A percentile compares a stretch with the other conserved stretches of the same genome.
These are phyloP conservation scores for Beta corolliflora DNA, from an alignment of 179 eudicot species.

Conservation along the genomic window DNA sequence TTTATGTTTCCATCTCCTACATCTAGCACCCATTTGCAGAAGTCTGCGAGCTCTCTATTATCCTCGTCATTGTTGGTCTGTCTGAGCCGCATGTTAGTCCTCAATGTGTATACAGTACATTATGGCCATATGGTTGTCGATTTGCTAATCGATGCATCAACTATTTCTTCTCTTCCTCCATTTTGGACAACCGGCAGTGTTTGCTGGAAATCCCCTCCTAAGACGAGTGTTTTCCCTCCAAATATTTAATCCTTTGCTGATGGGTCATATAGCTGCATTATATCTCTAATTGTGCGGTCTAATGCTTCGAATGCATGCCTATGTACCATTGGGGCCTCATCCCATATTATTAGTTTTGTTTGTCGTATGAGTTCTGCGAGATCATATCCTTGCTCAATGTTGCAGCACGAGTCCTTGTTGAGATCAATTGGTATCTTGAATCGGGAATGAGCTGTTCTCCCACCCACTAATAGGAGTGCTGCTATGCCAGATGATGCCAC, in stretches of 20 bases:
- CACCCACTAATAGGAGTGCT: background rate
- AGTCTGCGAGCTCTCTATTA: background rate
- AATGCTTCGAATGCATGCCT: background rate
- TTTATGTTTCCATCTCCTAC: background rate
- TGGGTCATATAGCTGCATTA: background rate
- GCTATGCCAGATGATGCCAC: constrained; percentile 18
- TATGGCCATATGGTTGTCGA: background rate
- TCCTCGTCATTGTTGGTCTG: background rate
- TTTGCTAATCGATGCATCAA: too few relatives aligned
- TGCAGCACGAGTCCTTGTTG: constrained; percentile 2
- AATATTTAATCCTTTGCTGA: background rate
- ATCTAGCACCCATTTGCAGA: background rate
- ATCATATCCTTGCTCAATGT: background rate
- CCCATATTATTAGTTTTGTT: constrained; percentile 13
- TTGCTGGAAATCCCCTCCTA: background rate
- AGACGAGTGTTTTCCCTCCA: background rate
- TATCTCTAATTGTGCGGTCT: background rate
- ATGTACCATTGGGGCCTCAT: constrained; percentile 17
- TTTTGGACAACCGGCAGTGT: background rate
- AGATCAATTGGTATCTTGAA: background rate
- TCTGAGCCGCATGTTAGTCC: background rate
- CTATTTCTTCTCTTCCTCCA: background rate
- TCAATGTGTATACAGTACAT: background rate
- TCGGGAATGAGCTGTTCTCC: constrained; percentile 2
- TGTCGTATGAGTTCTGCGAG: background rate